A percentile compares a stretch with the other conserved stretches of the same genome.
phyloP scores from a whole-genome alignment of 306 rosid species.

The Coriaria nepalensis region DNA sequence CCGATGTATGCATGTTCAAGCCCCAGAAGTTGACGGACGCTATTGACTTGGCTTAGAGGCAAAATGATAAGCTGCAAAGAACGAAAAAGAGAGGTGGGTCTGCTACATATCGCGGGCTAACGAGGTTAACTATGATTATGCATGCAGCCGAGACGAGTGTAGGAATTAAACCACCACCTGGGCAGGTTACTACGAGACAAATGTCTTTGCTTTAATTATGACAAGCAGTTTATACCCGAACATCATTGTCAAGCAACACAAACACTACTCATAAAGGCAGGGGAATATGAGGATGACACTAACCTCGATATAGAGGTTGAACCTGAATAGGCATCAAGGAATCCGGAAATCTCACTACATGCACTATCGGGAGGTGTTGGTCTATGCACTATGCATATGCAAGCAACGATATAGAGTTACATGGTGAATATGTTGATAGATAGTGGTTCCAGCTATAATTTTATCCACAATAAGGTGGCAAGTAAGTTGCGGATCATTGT shows the following conservation, averaged over 20 bases:
- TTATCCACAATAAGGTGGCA: background rate
- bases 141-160: background rate
- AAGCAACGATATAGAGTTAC: background rate
- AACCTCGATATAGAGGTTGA: background rate
- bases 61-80: background rate
- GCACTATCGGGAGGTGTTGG: background rate
- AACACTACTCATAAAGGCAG: background rate
- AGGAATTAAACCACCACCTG: background rate
- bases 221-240: background rate
- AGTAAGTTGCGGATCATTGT: background rate
- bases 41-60: slow-evolving; percentile 4
- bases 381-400: background rate
- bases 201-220: background rate
- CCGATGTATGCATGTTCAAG: background rate
- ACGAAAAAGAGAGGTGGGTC: too few relatives aligned
- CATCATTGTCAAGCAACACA: background rate
- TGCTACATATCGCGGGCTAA: background rate
- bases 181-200: background rate
- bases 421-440: background rate
- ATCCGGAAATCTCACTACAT: background rate
- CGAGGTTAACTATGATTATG: background rate
- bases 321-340: background rate
- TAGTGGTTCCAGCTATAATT: background rate
- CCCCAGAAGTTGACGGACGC: background rate
- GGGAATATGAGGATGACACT: background rate